Conservation (phyloP, 768 basidiomycete species). For the Tephrocybe sp. region DNA sequence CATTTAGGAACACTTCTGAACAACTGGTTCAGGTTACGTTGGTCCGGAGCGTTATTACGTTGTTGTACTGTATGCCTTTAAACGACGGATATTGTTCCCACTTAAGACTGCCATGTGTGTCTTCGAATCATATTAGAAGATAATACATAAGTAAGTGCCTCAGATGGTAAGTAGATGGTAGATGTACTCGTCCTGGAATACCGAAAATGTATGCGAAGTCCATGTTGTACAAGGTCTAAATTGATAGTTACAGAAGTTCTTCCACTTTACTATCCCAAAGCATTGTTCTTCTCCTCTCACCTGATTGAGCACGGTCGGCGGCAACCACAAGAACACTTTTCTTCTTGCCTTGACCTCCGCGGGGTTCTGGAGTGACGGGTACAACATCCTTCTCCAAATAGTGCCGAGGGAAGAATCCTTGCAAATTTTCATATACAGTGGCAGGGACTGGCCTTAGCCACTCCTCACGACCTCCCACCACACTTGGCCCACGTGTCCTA, state of each 20-base stretch:
- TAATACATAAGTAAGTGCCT: no score
- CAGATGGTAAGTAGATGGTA: neutral
- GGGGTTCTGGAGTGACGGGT: constrained; percentile 33
- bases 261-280: constrained; percentile 43
- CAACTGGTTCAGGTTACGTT: no score
- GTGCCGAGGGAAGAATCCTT: constrained; percentile 85
- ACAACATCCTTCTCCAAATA: constrained; percentile 85
- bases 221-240: neutral
- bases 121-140: neutral
- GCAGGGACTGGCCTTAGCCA: constrained; percentile 69
- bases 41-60: no score
- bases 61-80: neutral
- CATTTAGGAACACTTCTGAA: constrained; percentile 28
- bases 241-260: constrained; percentile 30
- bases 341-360: constrained; percentile 11
- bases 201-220: neutral
- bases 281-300: constrained; percentile 33
- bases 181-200: neutral
- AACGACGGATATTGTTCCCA: neutral
- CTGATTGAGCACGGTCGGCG: constrained; percentile 57
- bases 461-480: constrained; percentile 10
- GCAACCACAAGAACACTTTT: constrained; percentile 87
- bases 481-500: constrained; percentile 2
- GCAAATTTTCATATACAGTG: constrained; percentile 75
- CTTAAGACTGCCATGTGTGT: no score